These are phyloP conservation scores for Penicillium sclerotigenum DNA, from an alignment of 2,329 filamentous ascomycete genomes.

Conservation along the genomic window DNA sequence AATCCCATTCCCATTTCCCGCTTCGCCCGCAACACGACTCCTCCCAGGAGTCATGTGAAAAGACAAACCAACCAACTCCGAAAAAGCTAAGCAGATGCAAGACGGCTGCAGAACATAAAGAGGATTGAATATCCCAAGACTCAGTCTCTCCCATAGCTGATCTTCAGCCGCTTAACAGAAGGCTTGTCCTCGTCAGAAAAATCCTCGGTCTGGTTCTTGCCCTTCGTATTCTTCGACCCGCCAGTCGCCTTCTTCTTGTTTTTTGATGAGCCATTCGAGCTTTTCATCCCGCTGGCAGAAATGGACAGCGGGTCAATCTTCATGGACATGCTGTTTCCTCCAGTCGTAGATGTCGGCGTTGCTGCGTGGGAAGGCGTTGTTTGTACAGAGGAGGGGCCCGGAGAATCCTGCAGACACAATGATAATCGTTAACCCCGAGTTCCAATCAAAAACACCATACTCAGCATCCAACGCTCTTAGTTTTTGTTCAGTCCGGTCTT, in stretches of 20 bases:
- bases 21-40: slow-evolving; percentile 3
- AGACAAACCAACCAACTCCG: slow-evolving; percentile 11
- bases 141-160: slow-evolving; percentile 46
- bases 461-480: not conserved
- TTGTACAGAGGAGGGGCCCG: slow-evolving; percentile 43
- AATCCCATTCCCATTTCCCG: slow-evolving; percentile 2
- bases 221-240: slow-evolving; percentile 28
- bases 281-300: slow-evolving; percentile 14
- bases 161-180: slow-evolving; percentile 45
- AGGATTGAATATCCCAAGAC: not conserved
- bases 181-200: slow-evolving; percentile 40
- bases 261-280: slow-evolving; percentile 31
- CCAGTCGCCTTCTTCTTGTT: slow-evolving; percentile 44
- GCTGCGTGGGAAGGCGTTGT: slow-evolving; percentile 48
- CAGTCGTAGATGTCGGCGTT: slow-evolving; percentile 43
- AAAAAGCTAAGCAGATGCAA: slow-evolving; percentile 3
- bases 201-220: slow-evolving; percentile 31
- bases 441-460: not conserved
- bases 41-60: not conserved
- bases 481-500: not conserved
- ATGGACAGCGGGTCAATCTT: slow-evolving; percentile 22
- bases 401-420: slow-evolving; percentile 37
- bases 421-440: not conserved
- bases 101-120: not conserved
- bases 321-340: slow-evolving; percentile 24